Percentiles rank a stretch among this genome's conserved stretches.
Evolutionary conservation across 2,329 filamentous ascomycete genomes (phyloP).

Genomic region (Claviceps humidiphila): DNA sequence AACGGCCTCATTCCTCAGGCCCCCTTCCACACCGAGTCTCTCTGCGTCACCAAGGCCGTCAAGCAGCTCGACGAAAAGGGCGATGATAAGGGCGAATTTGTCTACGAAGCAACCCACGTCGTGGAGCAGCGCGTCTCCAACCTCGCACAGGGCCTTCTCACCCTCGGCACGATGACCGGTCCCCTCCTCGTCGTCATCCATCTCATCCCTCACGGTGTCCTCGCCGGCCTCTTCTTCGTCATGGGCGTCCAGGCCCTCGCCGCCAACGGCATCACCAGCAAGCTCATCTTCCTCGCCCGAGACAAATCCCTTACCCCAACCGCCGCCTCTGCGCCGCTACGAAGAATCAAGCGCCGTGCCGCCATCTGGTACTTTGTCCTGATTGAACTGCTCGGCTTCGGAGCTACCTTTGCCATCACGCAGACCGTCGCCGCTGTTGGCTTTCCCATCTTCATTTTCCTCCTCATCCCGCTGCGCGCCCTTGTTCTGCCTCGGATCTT

Average conservation of each 20-base stretch:
- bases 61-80: slow-evolving; percentile 40
- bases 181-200: slow-evolving; percentile 62
- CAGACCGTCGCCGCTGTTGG: slow-evolving; percentile 74
- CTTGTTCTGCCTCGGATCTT: slow-evolving; percentile 51
- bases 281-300: slow-evolving; percentile 55
- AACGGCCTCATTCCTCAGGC: slow-evolving; percentile 77
- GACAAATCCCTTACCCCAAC: slow-evolving; percentile 48
- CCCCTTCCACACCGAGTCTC: slow-evolving; percentile 66
- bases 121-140: slow-evolving; percentile 73
- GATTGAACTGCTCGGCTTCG: slow-evolving; percentile 58
- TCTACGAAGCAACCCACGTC: slow-evolving; percentile 43
- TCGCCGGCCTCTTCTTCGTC: slow-evolving; percentile 72
- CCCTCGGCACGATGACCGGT: slow-evolving; percentile 65
- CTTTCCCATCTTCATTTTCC: slow-evolving; percentile 62
- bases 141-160: slow-evolving; percentile 63
- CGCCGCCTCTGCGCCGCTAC: slow-evolving; percentile 40
- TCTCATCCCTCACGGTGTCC: slow-evolving; percentile 65
- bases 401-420: slow-evolving; percentile 68
- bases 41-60: slow-evolving; percentile 53
- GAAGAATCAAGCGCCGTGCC: slow-evolving; percentile 42
- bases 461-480: slow-evolving; percentile 53
- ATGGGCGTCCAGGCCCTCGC: slow-evolving; percentile 71
- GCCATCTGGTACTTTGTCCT: slow-evolving; percentile 61
- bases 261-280: slow-evolving; percentile 64
- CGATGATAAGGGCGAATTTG: slow-evolving; percentile 42